phyloP scores from a whole-genome alignment of 345 rosid genomes.

The Geranium rotundifolium region DNA sequence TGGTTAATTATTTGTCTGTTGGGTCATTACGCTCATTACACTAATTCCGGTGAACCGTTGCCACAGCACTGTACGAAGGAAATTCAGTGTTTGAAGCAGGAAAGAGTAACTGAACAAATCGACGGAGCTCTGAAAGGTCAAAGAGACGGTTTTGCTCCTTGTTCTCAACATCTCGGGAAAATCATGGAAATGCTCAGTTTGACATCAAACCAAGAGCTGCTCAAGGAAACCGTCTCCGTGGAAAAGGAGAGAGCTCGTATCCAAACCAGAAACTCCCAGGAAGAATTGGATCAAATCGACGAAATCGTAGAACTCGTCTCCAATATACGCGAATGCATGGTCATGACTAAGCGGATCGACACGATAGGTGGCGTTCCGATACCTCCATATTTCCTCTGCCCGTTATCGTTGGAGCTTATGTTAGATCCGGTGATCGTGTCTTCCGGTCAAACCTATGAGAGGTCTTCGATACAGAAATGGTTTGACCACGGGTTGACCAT shows the following conservation, averaged over 20 bases:
- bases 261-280: slow-evolving; percentile 24
- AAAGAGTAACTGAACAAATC: slow-evolving; percentile 32
- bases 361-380: slow-evolving; percentile 42
- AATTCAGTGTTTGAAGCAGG: slow-evolving; percentile 38
- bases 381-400: slow-evolving; percentile 78
- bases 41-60: background rate
- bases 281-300: slow-evolving; percentile 28
- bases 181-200: slow-evolving; percentile 48
- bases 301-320: slow-evolving; percentile 45
- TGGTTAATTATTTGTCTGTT: no score
- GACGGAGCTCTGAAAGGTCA: slow-evolving; percentile 38
- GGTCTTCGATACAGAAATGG: slow-evolving; percentile 81
- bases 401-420: slow-evolving; percentile 86
- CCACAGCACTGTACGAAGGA: slow-evolving; percentile 61
- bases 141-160: slow-evolving; percentile 36
- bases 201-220: slow-evolving; percentile 51
- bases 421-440: slow-evolving; percentile 85
- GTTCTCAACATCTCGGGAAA: slow-evolving; percentile 33
- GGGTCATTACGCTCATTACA: no score
- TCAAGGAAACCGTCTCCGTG: slow-evolving; percentile 70
- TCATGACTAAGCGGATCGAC: slow-evolving; percentile 41
- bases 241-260: slow-evolving; percentile 59
- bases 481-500: slow-evolving; percentile 60
- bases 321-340: slow-evolving; percentile 56
- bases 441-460: slow-evolving; percentile 92